Evolutionary conservation across 441 rosid genomes (phyloP), one percentile per base, ranked within the genome.

Genomic region (Capsella rubella): DNA sequence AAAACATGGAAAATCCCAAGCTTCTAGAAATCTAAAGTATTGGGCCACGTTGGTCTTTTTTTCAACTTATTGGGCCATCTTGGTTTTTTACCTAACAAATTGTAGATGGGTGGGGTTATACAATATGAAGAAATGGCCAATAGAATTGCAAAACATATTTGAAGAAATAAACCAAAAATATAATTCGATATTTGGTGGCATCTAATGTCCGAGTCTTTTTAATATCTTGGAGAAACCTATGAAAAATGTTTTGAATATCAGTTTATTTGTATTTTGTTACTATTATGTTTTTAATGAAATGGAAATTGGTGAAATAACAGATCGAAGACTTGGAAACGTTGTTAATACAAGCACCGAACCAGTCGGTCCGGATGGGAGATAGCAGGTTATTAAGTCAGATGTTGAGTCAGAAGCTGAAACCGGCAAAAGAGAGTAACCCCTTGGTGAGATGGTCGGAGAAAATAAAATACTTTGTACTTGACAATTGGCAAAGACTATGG

Each of bases 401-500:
- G 70, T 35, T 93, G 75, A 93, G 98, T 78, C 93, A 93, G 84
- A 87, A 89, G 82, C 88, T 91, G 57, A 87, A 83, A 73, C 93
- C 98, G 2, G 82, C 95, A 21, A 84, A 81, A 39, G 94, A 84
- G 47, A 69, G 55, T 56, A 92, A 89, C 79, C 90, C 88, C 8
- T 9, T 89, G 2, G 75, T 10, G 28, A 79, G 87, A 71, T 80
- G 84, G 81, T 86, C 75, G 52, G 67, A 82, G 64, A 77, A 71
- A 66, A 69, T 74, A 32, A 89, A 86, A 76, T 91, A 91, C 79
- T 88, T 93, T 67, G 46, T 91, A 43, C 14, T 87, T 78, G 99
- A 94, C 64, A 87, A 94, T 32, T 94, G 99, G 97, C 87, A 89
- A 78, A 87, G 97, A 70, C 56, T 87, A 16, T 94, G 97, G 97